Percentiles rank a stretch among this genome's conserved stretches.
Conservation (phyloP, 331 rosid species). For the Pyrus hybrid region DNA sequence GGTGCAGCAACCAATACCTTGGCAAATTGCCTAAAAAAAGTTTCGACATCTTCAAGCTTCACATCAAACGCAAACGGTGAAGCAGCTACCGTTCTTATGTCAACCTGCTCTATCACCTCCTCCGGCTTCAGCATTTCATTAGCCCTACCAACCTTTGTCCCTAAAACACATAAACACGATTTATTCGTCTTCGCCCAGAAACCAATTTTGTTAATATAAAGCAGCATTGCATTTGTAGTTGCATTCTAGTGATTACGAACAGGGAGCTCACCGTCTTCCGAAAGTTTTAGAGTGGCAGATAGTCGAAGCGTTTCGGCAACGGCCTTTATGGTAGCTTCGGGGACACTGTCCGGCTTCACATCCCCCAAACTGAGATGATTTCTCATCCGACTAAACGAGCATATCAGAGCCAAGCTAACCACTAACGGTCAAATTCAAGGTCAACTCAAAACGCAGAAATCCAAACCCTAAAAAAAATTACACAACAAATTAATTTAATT, state of each 20-base stretch:
- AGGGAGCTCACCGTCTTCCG: slow-evolving; percentile 64
- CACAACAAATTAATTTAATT: not conserved
- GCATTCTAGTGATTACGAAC: not conserved
- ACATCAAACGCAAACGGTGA: slow-evolving; percentile 60
- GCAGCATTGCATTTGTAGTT: not conserved
- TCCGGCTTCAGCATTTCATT: slow-evolving; percentile 55
- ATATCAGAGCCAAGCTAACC: slow-evolving; percentile 68
- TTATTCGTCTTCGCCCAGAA: not conserved
- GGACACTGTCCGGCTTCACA: slow-evolving; percentile 38
- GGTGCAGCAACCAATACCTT: slow-evolving; percentile 37
- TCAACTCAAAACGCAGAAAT: slow-evolving; percentile 9
- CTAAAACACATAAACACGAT: slow-evolving; percentile 21
- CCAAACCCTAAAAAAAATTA: not conserved
- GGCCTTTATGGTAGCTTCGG: slow-evolving; percentile 42
- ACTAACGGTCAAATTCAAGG: slow-evolving; percentile 48
- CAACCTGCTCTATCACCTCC: slow-evolving; percentile 73
- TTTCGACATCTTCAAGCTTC: slow-evolving; percentile 67
- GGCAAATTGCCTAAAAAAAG: slow-evolving; percentile 46
- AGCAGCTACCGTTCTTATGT: slow-evolving; percentile 71
- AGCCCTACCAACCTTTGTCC: slow-evolving; percentile 58
- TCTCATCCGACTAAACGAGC: slow-evolving; percentile 79
- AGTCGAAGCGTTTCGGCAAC: slow-evolving; percentile 63
- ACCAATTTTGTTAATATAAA: not conserved
- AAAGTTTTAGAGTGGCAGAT: slow-evolving; percentile 52
- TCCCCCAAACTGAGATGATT: slow-evolving; percentile 61